These are phyloP conservation scores for Helenozyma rhizophorensis DNA, from an alignment of 805 yeast genomes.

Conservation along the genomic window DNA sequence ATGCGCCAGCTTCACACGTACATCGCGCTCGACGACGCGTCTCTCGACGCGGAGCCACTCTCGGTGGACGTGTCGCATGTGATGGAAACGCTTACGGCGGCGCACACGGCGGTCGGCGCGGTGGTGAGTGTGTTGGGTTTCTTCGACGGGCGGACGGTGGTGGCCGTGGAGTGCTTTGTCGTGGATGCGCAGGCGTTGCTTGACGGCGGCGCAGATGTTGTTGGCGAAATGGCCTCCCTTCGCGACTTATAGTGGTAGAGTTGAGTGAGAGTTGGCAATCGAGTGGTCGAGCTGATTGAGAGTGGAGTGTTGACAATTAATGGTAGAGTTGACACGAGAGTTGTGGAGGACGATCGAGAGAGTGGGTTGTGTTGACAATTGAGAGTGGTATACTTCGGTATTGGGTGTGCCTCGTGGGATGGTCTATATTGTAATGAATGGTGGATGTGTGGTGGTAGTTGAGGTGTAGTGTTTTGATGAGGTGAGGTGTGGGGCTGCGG, in stretches of 20 bases:
- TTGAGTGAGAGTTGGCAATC: too few relatives aligned
- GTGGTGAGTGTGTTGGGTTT: conserved; percentile 27
- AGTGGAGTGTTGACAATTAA: too few relatives aligned
- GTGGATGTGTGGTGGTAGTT: too few relatives aligned
- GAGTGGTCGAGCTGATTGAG: too few relatives aligned
- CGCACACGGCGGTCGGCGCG: conserved; percentile 16
- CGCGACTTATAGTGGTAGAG: conserved; percentile 4
- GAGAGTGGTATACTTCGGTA: too few relatives aligned
- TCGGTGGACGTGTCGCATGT: conserved; percentile 9
- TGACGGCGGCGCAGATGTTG: conserved; percentile 8
- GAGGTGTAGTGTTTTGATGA: too few relatives aligned
- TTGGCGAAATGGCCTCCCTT: conserved; percentile 15
- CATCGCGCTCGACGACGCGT: conserved; percentile 8
- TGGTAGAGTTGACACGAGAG: too few relatives aligned
- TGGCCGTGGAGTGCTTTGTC: conserved; percentile 20
- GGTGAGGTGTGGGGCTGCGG: too few relatives aligned
- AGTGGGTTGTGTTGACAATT: too few relatives aligned
- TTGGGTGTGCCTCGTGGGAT: too few relatives aligned
- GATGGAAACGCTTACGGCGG: conserved; percentile 7
- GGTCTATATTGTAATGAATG: too few relatives aligned
- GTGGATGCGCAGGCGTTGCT: conserved; percentile 14
- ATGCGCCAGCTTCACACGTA: conserved; percentile 12
- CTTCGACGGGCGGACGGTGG: conserved; percentile 25
- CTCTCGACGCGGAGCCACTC: background rate
- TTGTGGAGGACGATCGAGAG: too few relatives aligned